These are phyloP conservation scores for Histomonas meleagridis DNA, from an alignment of 208 protist species.

Conservation along the genomic window DNA sequence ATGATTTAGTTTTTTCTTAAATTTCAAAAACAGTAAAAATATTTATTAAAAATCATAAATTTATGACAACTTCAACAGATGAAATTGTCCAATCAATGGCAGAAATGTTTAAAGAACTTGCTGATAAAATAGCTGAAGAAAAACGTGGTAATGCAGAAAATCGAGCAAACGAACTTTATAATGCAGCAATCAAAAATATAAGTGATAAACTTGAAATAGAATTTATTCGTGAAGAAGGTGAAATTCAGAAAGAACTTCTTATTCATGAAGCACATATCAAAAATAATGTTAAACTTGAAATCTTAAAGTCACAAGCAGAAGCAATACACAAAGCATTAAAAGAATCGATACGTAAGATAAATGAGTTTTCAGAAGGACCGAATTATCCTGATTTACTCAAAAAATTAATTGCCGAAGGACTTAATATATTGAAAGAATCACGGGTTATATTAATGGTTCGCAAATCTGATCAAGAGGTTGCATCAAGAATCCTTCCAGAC, in stretches of 20 bases:
- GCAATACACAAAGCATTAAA: neutral
- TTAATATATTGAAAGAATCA: neutral
- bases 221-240: neutral
- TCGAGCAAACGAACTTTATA: neutral
- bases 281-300: conserved; percentile 20
- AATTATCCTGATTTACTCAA: neutral
- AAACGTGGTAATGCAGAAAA: neutral
- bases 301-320: neutral
- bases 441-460: neutral
- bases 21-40: too few species aligned
- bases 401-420: conserved; percentile 18
- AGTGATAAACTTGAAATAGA: neutral
- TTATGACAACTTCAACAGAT: neutral
- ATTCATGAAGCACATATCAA: neutral
- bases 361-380: neutral
- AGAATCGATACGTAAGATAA: neutral
- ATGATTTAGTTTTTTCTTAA: too few species aligned
- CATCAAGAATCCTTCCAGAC: neutral
- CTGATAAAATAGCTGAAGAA: neutral
- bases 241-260: neutral
- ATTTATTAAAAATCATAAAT: too few species aligned
- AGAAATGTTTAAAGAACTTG: neutral
- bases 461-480: neutral
- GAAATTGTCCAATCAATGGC: neutral
- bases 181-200: neutral